Conservation (phyloP, 176 grass and related monocot species). For the Lolium multiflorum region DNA sequence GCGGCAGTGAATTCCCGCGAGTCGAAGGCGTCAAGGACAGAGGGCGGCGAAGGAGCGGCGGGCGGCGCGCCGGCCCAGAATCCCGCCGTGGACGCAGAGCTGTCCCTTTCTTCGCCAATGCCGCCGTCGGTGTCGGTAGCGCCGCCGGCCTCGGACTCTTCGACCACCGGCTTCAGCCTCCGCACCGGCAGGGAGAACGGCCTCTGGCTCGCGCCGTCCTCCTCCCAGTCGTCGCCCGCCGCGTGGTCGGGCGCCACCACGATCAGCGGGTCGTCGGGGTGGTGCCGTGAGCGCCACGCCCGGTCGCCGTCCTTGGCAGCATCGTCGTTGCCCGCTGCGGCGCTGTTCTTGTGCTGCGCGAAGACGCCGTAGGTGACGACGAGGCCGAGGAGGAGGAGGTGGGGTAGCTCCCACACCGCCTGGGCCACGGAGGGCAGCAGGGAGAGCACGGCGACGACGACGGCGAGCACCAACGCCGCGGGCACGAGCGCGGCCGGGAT, state of each 20-base stretch:
- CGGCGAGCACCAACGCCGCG: slow-evolving; percentile 55
- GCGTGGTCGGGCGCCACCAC: slow-evolving; percentile 49
- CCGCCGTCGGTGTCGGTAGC: neutral
- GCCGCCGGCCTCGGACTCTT: slow-evolving; percentile 23
- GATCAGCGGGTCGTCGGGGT: slow-evolving; percentile 59
- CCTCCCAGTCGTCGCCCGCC: slow-evolving; percentile 17
- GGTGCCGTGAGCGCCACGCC: slow-evolving; percentile 69
- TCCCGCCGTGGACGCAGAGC: slow-evolving; percentile 32
- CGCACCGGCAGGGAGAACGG: slow-evolving; percentile 69
- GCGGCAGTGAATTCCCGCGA: neutral
- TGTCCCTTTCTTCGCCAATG: slow-evolving; percentile 46
- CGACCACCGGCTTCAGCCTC: slow-evolving; percentile 48
- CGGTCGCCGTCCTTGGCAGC: neutral
- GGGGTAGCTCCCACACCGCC: slow-evolving; percentile 71
- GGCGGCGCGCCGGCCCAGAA: slow-evolving; percentile 37
- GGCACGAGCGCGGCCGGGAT: slow-evolving; percentile 40
- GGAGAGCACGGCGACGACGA: slow-evolving; percentile 47
- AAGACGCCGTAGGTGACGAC: slow-evolving; percentile 75
- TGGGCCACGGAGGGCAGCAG: slow-evolving; percentile 63
- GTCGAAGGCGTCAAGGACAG: slow-evolving; percentile 47
- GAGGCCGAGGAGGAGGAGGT: slow-evolving; percentile 73
- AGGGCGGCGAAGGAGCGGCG: slow-evolving; percentile 40
- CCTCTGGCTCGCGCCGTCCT: slow-evolving; percentile 33
- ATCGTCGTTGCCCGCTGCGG: slow-evolving; percentile 8
- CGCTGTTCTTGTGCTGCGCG: slow-evolving; percentile 37